A percentile compares a stretch with the other conserved stretches of the same genome.
Evolutionary conservation across 306 rosid genomes (phyloP).

Genomic region (Casuarina cunninghamiana): DNA sequence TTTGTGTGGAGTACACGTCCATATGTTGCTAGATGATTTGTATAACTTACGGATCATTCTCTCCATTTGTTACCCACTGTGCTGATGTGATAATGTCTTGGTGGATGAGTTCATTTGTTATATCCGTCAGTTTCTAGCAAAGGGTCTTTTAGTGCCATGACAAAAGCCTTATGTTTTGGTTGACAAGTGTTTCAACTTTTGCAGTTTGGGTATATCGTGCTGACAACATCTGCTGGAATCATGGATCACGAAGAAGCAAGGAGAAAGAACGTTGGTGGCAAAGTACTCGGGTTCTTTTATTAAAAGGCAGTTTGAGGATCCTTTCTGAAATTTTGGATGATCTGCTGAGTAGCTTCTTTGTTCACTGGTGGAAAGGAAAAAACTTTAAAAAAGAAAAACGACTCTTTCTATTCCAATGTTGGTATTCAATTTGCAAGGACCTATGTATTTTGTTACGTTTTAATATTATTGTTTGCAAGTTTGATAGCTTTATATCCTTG

Average conservation of each 20-base stretch:
- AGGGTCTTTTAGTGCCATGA: background rate
- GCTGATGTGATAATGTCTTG: background rate
- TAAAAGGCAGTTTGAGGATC: constrained; percentile 17
- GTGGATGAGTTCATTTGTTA: background rate
- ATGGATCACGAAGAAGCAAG: constrained; percentile 67
- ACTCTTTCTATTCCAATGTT: background rate
- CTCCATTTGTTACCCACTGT: background rate
- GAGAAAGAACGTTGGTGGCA: constrained; percentile 62
- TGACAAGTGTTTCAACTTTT: background rate
- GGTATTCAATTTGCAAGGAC: background rate
- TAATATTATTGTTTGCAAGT: background rate
- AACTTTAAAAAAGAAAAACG: background rate
- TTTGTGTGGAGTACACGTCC: background rate
- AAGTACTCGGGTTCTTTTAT: constrained; percentile 65
- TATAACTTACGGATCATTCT: background rate
- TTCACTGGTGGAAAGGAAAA: background rate
- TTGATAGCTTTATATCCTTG: too few relatives aligned
- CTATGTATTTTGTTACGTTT: too few relatives aligned
- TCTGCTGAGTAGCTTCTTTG: background rate
- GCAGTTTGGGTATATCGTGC: constrained; percentile 57
- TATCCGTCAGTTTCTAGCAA: background rate
- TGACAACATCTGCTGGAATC: constrained; percentile 61
- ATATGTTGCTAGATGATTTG: background rate
- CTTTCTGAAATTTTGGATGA: constrained; percentile 1
- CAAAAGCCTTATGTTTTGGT: background rate